phyloP scores from a whole-genome alignment of 305 asterid genomes.

The Fraxinus sp. region DNA sequence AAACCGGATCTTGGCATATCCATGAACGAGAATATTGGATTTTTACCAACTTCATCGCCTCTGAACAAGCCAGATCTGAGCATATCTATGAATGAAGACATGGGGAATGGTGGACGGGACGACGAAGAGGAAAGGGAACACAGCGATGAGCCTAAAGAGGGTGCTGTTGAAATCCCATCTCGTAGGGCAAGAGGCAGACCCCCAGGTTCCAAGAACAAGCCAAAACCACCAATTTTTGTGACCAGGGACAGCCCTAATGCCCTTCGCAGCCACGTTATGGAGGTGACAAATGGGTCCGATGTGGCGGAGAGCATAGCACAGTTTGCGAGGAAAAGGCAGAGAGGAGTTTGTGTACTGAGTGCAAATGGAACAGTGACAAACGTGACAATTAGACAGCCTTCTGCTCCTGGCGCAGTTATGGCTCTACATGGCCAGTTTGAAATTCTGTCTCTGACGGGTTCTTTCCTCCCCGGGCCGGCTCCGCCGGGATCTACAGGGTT shows the following conservation, averaged over 20 bases:
- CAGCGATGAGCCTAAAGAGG: conserved; percentile 43
- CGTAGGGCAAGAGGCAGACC: conserved; percentile 46
- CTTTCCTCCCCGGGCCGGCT: conserved; percentile 42
- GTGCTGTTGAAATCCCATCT: conserved; percentile 37
- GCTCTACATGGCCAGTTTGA: conserved; percentile 46
- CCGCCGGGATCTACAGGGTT: conserved; percentile 48
- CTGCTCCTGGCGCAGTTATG: conserved; percentile 45
- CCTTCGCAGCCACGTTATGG: conserved; percentile 43
- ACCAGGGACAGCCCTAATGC: conserved; percentile 50
- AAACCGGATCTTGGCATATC: conserved; percentile 21
- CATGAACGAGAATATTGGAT: neutral
- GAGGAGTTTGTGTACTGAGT: conserved; percentile 46
- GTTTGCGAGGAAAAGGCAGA: conserved; percentile 40
- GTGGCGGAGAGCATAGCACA: conserved; percentile 45
- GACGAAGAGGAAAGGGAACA: conserved; percentile 37
- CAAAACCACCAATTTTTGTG: conserved; percentile 45
- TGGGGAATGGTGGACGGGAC: conserved; percentile 25
- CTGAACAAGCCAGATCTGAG: conserved; percentile 45
- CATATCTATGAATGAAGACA: conserved; percentile 37
- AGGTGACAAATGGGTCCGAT: conserved; percentile 42
- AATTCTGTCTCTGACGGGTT: conserved; percentile 42
- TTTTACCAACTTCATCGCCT: conserved; percentile 20
- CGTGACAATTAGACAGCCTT: conserved; percentile 50
- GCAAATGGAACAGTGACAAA: conserved; percentile 46
- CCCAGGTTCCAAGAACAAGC: no score